Evolutionary conservation across 164 flowering plant species (phyloP).

Genomic region (Berberis thunbergii): DNA sequence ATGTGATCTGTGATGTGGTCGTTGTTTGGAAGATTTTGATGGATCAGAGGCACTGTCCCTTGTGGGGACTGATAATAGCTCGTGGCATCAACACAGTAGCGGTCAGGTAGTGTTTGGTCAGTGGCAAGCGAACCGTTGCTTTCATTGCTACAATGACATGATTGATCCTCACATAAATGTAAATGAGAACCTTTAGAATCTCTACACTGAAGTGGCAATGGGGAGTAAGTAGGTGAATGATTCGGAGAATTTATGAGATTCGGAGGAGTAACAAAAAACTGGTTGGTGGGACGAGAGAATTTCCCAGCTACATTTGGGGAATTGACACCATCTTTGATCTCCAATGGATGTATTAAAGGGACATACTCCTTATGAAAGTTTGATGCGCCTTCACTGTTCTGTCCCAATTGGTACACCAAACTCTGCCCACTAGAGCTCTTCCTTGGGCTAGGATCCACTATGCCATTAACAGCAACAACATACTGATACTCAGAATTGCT

Average conservation of each 20-base stretch:
- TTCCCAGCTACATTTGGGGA: conserved; percentile 13
- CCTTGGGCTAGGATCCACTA: conserved; percentile 34
- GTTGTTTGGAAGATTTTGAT: conserved; percentile 11
- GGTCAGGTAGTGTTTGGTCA: conserved; percentile 23
- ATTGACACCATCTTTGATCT: conserved; percentile 19
- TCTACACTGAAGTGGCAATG: conserved; percentile 15
- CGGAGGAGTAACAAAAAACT: conserved; percentile 13
- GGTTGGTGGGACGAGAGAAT: conserved; percentile 13
- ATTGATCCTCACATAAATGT: conserved; percentile 20
- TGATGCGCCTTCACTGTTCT: conserved; percentile 23
- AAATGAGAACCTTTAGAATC: conserved; percentile 13
- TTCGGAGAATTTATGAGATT: conserved; percentile 17
- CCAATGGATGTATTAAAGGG: conserved; percentile 17
- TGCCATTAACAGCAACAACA: conserved; percentile 75
- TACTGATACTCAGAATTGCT: conserved; percentile 50
- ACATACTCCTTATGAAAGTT: conserved; percentile 30
- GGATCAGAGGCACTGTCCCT: conserved; percentile 14
- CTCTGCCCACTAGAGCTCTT: conserved; percentile 39
- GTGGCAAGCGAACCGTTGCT: conserved; percentile 12
- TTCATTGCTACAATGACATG: conserved; percentile 21
- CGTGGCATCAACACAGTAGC: conserved; percentile 9
- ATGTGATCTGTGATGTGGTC: neutral
- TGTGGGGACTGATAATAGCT: conserved; percentile 13
- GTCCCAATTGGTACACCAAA: conserved; percentile 9
- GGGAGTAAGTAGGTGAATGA: conserved; percentile 41